Evolutionary conservation across 805 yeast species (phyloP), one percentile per base, ranked within the genome.

Genomic region (Lachancea quebecensis): DNA sequence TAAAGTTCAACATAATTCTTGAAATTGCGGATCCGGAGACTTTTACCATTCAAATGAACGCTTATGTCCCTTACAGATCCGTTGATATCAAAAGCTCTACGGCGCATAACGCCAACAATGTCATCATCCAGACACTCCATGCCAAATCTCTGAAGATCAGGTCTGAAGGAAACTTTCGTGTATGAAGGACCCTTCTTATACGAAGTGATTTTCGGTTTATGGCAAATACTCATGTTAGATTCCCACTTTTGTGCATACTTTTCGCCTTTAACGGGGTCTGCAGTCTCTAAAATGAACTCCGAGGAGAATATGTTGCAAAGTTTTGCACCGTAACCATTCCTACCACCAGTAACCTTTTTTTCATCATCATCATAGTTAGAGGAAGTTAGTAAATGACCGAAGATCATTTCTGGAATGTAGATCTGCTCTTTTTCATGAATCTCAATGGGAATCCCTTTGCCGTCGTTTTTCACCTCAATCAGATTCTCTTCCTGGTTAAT

Each of bases 311-410:
- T 93, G 65, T 93, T 93, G 78, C 99, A 93, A 45, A 93, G 71
- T 63, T 93, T 93, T 40, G 99, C 99, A 67, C 99, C 99, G 62
- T 81, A 93, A 51, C 99, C 99, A 63, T 93, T 93, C 72, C 99
- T 81, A 66, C 99, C 99, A 71, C 99, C 99, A 2, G 95, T 87
- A 30, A 93, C 97, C 65, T 93, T 93, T 67, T 87, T 86, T 59
- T 93, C 86, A 51, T 91, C 79, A 64, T 93, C 99, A 64, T 93
- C 96, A 64, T 93, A 93, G 67, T 93, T 93, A 25, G 96, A 86
- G 1, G 98, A 90, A 0, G 99, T 93, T 52, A 93, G 76, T 49
- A 93, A 74, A 59, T 93, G 88, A 45, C 99, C 99, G 66, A 93
- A 93, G 56, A 93, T 93, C 68, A 93, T 75, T 67, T 93, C 96